Evolutionary conservation across 768 basidiomycete species (phyloP).

Genomic region (Xerocomus potaroensis): DNA sequence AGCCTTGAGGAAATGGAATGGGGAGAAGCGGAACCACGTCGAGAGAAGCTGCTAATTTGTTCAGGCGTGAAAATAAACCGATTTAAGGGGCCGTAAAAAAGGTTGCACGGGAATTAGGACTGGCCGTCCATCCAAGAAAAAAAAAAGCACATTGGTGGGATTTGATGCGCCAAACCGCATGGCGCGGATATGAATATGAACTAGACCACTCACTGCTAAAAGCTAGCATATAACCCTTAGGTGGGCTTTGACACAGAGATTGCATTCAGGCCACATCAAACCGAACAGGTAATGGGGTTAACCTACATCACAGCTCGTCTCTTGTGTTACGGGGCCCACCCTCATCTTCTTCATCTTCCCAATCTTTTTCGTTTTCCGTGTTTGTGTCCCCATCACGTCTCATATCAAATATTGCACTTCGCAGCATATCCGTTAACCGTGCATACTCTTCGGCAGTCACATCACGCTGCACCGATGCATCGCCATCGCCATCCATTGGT

Average conservation of each 20-base stretch:
- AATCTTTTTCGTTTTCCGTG: conserved; percentile 16
- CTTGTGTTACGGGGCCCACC: conserved; percentile 27
- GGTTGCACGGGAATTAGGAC: conserved; percentile 20
- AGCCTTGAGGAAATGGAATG: background rate
- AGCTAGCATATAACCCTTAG: conserved; percentile 2
- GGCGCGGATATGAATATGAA: conserved; percentile 24
- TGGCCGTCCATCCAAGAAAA: conserved; percentile 5
- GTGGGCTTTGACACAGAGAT: conserved; percentile 7
- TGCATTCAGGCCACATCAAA: conserved; percentile 16
- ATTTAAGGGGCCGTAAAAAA: conserved; percentile 5
- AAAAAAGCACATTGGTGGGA: conserved; percentile 10
- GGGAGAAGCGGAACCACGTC: conserved; percentile 3
- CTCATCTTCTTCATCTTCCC: conserved; percentile 31
- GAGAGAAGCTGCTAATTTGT: conserved; percentile 11
- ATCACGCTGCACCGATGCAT: conserved; percentile 22
- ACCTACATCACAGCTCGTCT: conserved; percentile 32
- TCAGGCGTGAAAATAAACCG: conserved; percentile 11
- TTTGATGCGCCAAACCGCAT: conserved; percentile 20
- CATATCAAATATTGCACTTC: conserved; percentile 51
- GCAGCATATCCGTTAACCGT: conserved; percentile 46
- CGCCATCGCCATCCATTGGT: conserved; percentile 31
- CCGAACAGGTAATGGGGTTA: conserved; percentile 11
- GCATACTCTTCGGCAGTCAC: conserved; percentile 38
- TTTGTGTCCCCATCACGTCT: conserved; percentile 31
- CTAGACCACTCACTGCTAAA: conserved; percentile 1